Evolutionary conservation across 2,329 filamentous ascomycete genomes (phyloP), one percentile per base, ranked within the genome.

Genomic region (Verticillium albo-atrum): DNA sequence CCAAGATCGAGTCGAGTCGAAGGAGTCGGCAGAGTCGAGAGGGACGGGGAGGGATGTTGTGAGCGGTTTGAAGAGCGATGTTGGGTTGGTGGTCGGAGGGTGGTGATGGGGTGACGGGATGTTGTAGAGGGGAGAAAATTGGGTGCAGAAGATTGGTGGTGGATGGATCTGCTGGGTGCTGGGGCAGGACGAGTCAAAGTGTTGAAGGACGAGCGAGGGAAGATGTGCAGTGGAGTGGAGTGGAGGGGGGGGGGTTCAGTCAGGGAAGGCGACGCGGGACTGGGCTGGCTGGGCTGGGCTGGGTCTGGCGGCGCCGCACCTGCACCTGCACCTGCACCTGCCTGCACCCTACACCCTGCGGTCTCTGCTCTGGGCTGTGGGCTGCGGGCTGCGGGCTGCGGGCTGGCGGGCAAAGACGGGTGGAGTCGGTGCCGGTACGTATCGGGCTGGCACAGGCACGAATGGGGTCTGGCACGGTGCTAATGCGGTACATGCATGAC

Each of bases 211-310:
- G 42, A 50, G 10, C 9, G 7, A 23, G 42, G 30, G 9, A 27
- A 23, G 50, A 54, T 34, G 56, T 37, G 35, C 20, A 35, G 34
- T 23, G 54, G 28, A 52, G 58, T 37, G 35, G n/a, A 50, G 27
- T 54, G 17, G 35, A 25, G 42, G n/a, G 37, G n/a, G 42, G 10
- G 10, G n/a, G 35, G 35, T n/a, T 50, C 9, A 23, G 42, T 20
- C 42, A 56, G 47, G 26, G 50, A 55, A 59, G 51, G 51, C 20
- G 53, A 56, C 37, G 59, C 20, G 52, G 56, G 26, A 34, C 37
- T 42, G 25, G 42, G 42, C 42, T 34, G 10, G 32, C 3, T 37
- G 34, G 34, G 34, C 34, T 42, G 35, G 35, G 35, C 17, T 37
- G 35, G 35, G 35, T n/a, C 35, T 37, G 35, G 35, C 35, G 14